Conservation (phyloP, 176 grass and related monocot genomes). For the Musa schizocarpa region DNA sequence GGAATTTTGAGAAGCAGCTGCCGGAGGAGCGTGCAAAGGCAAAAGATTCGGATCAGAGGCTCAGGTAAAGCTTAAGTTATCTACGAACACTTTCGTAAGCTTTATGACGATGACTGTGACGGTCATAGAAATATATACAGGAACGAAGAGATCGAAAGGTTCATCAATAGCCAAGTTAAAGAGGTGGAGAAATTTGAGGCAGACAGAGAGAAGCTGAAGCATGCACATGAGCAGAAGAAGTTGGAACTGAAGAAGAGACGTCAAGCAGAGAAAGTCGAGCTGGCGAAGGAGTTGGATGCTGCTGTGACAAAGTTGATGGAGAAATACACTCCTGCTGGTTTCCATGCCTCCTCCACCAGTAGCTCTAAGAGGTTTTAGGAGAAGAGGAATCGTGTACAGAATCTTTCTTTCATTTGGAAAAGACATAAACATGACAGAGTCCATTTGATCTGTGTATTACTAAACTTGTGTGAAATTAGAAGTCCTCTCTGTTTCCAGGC, state of each 20-base stretch:
- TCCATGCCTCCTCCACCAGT: constrained; percentile 24
- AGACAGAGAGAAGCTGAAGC: constrained; percentile 40
- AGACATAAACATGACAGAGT: too few relatives aligned
- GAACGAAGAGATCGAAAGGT: constrained; percentile 44
- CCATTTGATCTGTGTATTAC: too few relatives aligned
- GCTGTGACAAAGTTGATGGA: constrained; percentile 50
- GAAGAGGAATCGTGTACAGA: too few relatives aligned
- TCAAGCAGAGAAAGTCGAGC: constrained; percentile 47
- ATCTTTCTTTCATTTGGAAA: too few relatives aligned
- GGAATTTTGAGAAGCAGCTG: constrained; percentile 40
- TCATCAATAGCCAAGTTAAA: constrained; percentile 56
- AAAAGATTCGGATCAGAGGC: constrained; percentile 31
- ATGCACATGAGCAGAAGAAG: constrained; percentile 40
- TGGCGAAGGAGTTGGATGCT: constrained; percentile 42
- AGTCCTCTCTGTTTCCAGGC: too few relatives aligned
- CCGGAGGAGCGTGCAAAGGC: constrained; percentile 57
- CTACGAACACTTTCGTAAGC: too few relatives aligned
- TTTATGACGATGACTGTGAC: too few relatives aligned
- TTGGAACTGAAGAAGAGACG: constrained; percentile 39
- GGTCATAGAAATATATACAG: constrained; percentile 9
- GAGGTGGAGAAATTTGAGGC: constrained; percentile 44
- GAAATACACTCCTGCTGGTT: constrained; percentile 44
- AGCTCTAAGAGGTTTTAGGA: neutral
- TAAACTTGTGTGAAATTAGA: too few relatives aligned
- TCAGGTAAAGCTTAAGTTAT: constrained; percentile 18